Evolutionary conservation across 148 eudicot species (phyloP).

Genomic region (Rhododendron simsii): DNA sequence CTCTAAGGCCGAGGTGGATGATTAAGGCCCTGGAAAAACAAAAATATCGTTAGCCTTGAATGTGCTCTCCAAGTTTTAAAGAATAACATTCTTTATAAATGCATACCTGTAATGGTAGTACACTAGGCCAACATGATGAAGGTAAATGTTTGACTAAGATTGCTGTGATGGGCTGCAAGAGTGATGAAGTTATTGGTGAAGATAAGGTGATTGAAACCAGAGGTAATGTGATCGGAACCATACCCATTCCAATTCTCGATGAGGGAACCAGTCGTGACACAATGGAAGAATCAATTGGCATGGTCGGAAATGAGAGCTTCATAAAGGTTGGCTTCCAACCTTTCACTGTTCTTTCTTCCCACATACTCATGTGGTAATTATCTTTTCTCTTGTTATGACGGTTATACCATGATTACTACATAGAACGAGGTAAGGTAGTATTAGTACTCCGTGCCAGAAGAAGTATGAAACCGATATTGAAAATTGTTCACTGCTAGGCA

Average conservation of each 20-base stretch:
- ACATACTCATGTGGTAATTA: not conserved
- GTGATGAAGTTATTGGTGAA: not conserved
- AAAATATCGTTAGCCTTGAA: too few relatives aligned
- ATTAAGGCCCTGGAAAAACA: too few relatives aligned
- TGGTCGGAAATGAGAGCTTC: slow-evolving; percentile 15
- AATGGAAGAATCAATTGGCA: slow-evolving; percentile 13
- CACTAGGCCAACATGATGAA: too few relatives aligned
- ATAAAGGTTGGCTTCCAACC: slow-evolving; percentile 23
- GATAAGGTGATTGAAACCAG: not conserved
- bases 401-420: not conserved
- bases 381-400: not conserved
- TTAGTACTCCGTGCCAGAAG: not conserved
- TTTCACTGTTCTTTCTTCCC: not conserved
- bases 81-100: too few relatives aligned
- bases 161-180: too few relatives aligned
- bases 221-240: slow-evolving; percentile 9
- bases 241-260: slow-evolving; percentile 20
- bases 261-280: slow-evolving; percentile 21
- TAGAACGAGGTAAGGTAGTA: not conserved
- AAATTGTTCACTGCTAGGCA: not conserved
- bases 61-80: too few relatives aligned
- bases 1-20: too few relatives aligned
- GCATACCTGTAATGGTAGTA: too few relatives aligned
- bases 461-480: not conserved
- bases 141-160: too few relatives aligned